Base-by-base conservation (phyloP, 352 stramenopile genomes). In the Pythium sp. region DNA sequence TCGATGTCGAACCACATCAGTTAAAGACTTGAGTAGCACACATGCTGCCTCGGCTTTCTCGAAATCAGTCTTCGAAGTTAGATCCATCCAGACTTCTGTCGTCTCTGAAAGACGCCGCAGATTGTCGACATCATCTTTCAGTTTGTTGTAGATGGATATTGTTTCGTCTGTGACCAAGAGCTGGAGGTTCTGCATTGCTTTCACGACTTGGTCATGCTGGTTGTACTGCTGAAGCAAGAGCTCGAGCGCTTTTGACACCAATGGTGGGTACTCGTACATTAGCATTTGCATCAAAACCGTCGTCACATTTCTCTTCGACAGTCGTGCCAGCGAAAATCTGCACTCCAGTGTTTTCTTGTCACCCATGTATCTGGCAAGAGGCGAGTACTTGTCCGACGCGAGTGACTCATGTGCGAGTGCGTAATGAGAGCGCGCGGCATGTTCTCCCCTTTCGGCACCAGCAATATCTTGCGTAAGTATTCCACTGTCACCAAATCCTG, bases 51-150 rank as follows among this genome's bases (percentile, higher is more conserved):
- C 64, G 7, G 82, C 82, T 46, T 84, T 88, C 28, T 90, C 82
- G 49, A 86, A 91, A 62, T 92, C 84, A 1, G 79, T 85, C 41
- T 84, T 82, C 6, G 82, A 91, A 2, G 84, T 92, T 32, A 92
- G 70, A 76, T 92, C 84, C 82, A 92, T 90, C 84, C 84, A 92
- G 3, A 92, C 81, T 77, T 92, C 84, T 12, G 84, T 92, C 34
- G 84, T 91, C 69, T 92, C 84, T 12, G 82, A 84, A 0, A 92
- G 68, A 9, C 78, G 72, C 3, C 81, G 80, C 11, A 92, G 68
- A 51, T 79, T 75, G 34, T 92, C 79, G 9, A 92, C 81, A 43
- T 92, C 80, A 34, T 82, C 81, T 59, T 91, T 87, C 12, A 92
- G 32, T 34, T 83, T 83, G 36, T 82, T 84, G 69, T 92, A 91